Evolutionary conservation across 345 rosid species (phyloP), one percentile per base, ranked within the genome.

Genomic region (Camelina sativa): DNA sequence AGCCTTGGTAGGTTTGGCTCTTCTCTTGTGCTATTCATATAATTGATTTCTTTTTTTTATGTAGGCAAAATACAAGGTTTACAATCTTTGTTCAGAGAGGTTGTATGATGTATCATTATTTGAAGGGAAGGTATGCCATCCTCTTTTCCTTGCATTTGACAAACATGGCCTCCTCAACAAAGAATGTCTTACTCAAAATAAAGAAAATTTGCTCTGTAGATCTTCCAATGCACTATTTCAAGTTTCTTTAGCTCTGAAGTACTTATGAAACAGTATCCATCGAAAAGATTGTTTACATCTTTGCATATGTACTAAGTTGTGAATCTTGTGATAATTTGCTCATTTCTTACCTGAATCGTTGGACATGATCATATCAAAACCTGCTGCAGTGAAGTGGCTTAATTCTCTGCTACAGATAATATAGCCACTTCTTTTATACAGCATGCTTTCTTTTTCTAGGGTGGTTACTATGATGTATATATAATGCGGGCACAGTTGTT

Each of bases 1-100:
- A 44, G 17, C 38, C 43, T 46, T 47, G 15, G 8, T 15, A 16
- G 53, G 51, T 37, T 32, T 61, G 47, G 43, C 9, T 57, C 53
- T 55, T 13, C 55, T 65, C 25, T 63, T 11, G 28, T 72, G 38
- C 12, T 69, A n/a, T 54, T 20, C 50, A 34, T 77, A 19, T 62
- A 53, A 55, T 22, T 40, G 20, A 50, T 75, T 73, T 58, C 17
- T 72, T 44, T 17, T 15, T 1, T 41, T 63, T 72, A 30, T 77
- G 74, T 81, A 91, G 97, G 92, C 72, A 64, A 91, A 91, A 81
- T 91, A 91, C 85, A 91, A 91, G 80, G 97, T 91, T 16, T 91
- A 91, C 81, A 91, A 91, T 76, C 95, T 91, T 80, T 91, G 97
- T 77, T 87, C 87, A 17, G 97, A 91, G 88, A 87, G 95, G 82